A percentile compares a stretch with the other conserved stretches of the same genome.
Conservation (phyloP, 2,329 filamentous ascomycete genomes). For the Stachybotrys chlorohalonatus region DNA sequence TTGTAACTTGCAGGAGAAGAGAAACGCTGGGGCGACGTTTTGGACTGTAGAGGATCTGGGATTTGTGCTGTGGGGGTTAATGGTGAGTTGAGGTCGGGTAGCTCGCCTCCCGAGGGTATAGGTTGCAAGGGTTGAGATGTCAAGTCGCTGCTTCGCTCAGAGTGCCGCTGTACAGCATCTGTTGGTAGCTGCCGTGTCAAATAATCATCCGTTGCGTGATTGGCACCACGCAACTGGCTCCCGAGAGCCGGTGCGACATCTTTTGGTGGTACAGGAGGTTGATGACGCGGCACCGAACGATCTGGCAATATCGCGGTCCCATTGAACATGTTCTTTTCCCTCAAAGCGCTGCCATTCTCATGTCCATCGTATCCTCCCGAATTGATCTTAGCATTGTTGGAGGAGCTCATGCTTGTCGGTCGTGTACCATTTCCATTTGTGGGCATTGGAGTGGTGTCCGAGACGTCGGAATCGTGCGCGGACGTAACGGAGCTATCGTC, state of each 20-base stretch:
- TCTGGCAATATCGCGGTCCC: constrained; percentile 17
- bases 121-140: constrained; percentile 1
- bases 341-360: constrained; percentile 14
- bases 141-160: constrained; percentile 4
- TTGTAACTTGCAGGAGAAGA: constrained; percentile 55
- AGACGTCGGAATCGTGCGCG: constrained; percentile 42
- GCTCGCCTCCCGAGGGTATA: constrained; percentile 2
- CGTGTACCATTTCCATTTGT: constrained; percentile 33
- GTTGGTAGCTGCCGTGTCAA: background rate
- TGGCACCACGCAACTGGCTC: background rate
- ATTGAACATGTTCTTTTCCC: constrained; percentile 15
- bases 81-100: constrained; percentile 1
- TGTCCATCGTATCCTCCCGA: constrained; percentile 19
- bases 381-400: constrained; percentile 45
- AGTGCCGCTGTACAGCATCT: background rate
- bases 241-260: background rate
- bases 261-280: constrained; percentile 7
- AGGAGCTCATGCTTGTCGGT: constrained; percentile 48
- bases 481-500: constrained; percentile 46
- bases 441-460: constrained; percentile 32
- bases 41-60: constrained; percentile 16
- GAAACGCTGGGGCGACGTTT: constrained; percentile 43
- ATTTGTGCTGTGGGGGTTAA: constrained; percentile 13
- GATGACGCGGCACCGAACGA: constrained; percentile 15
- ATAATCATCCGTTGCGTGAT: background rate